A percentile compares a stretch with the other conserved stretches of the same genome.
Conservation (phyloP, 83 land plant species). For the Picea mariana region DNA sequence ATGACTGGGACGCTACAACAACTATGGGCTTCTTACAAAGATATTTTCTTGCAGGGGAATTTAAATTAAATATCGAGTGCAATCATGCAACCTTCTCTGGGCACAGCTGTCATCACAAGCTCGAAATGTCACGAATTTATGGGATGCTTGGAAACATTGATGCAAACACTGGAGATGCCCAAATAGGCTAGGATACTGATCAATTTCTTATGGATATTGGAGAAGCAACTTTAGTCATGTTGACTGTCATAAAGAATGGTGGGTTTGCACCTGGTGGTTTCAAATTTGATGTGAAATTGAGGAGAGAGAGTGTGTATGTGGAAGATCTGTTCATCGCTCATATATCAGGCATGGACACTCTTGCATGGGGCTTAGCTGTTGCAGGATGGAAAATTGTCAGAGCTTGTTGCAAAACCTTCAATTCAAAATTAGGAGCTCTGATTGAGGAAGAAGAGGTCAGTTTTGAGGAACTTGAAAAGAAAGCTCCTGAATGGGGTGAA, state of each 20-base stretch:
- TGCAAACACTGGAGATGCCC: constrained; percentile 98
- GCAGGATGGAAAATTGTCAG: constrained; percentile 73
- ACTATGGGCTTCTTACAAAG: no score
- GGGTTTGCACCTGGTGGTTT: constrained; percentile 98
- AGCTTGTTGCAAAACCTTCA: constrained; percentile 83
- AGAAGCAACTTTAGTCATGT: constrained; percentile 91
- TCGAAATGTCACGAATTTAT: constrained; percentile 93
- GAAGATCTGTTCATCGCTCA: constrained; percentile 96
- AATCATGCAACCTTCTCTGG: constrained; percentile 98
- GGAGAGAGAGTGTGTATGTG: constrained; percentile 96
- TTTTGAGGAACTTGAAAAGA: constrained; percentile 28
- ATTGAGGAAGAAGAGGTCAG: constrained; percentile 88
- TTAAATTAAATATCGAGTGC: constrained; percentile 93
- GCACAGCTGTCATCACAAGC: constrained; percentile 96
- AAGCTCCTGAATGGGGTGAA: constrained; percentile 81
- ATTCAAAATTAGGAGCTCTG: constrained; percentile 65
- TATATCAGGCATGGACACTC: constrained; percentile 91
- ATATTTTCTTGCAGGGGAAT: no score
- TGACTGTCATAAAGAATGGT: constrained; percentile 86
- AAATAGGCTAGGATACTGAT: constrained; percentile 99
- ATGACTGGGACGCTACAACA: no score
- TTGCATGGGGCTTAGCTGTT: constrained; percentile 95
- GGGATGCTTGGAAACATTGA: constrained; percentile 95
- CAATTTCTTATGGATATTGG: constrained; percentile 84
- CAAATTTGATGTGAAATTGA: constrained; percentile 97